Conservation (phyloP, 495 filamentous ascomycete species). For the Penicillium ucsense region DNA sequence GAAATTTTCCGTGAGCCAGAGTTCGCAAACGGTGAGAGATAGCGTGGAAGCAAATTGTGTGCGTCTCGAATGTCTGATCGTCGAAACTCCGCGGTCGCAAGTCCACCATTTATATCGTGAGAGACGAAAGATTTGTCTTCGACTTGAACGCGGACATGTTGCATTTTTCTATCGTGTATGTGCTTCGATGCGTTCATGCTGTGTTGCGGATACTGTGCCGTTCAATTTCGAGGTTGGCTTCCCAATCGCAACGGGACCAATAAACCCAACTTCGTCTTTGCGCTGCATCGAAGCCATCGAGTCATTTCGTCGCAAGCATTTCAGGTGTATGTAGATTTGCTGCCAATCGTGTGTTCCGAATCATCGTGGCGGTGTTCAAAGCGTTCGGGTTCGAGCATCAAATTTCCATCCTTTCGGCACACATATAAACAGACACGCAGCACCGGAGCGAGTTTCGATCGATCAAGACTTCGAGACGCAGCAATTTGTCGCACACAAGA, state of each 20-base stretch:
- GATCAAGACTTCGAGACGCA: constrained; percentile 15
- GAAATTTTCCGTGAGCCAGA: constrained; percentile 8
- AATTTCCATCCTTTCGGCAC: constrained; percentile 4
- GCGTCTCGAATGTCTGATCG: constrained; percentile 4
- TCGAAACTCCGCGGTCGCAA: constrained; percentile 6
- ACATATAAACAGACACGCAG: constrained; percentile 7
- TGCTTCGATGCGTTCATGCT: too few relatives aligned
- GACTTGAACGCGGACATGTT: too few relatives aligned
- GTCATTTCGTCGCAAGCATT: neutral
- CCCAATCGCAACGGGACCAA: neutral
- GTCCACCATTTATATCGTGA: neutral
- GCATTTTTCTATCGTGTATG: too few relatives aligned
- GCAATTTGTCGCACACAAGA: constrained; percentile 11
- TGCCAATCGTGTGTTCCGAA: too few relatives aligned
- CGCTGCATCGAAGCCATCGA: too few relatives aligned
- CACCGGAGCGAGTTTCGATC: constrained; percentile 9
- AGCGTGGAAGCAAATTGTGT: neutral
- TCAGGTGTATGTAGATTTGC: too few relatives aligned
- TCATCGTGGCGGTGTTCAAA: neutral
- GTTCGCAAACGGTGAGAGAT: neutral
- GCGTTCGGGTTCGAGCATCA: constrained; percentile 16
- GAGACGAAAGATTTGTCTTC: neutral
- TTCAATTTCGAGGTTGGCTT: neutral
- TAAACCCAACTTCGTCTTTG: neutral
- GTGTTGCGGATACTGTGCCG: neutral